Evolutionary conservation across 2,329 filamentous ascomycete species (phyloP), one percentile per base, ranked within the genome.

Genomic region (Phialocephala sp.): DNA sequence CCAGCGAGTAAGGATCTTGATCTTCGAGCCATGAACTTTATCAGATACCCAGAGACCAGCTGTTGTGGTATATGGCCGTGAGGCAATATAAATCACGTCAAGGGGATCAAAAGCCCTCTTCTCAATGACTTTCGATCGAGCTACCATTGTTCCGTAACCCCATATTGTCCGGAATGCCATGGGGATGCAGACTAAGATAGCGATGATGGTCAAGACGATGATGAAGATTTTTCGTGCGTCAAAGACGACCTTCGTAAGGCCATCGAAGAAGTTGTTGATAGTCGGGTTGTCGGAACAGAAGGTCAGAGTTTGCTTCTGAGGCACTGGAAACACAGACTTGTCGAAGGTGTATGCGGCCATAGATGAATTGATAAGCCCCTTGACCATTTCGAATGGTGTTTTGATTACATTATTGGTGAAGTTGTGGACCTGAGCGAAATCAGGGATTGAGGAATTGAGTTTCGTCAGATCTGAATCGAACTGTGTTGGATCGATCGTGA

Each of bases 271-370:
- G 69, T 89, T 83, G 74, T 89, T 88, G 78, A 99, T 91, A 37
- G 86, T 88, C 70, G 92, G 85, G 79, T 95, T 93, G 75, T 93
- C 88, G 50, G 92, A 92, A 81, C 95, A 99, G 80, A 99, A 98
- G 0, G 85, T 89, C 61, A 99, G 83, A 43, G 88, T 81, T 77
- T 96, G 85, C 80, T 97, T 97, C 72, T 89, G 81, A 1, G 95
- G 93, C 2, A 97, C 85, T 0, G 94, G 93, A 72, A 99, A 94
- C 11, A 90, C 79, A 14, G 87, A 86, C 18, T 88, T 84, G 76
- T 97, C 88, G 76, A 98, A 97, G 37, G 83, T 84, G 82, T 93
- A 98, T 68, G 82, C 85, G 59, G 87, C 85, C 73, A 95, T 85
- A 39, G 85, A 88, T 15, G 88, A 80, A 70, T 93, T 90, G 73